Evolutionary conservation across 1,284 basidiomycete genomes (phyloP).

Genomic region (Trichosporon sp.): DNA sequence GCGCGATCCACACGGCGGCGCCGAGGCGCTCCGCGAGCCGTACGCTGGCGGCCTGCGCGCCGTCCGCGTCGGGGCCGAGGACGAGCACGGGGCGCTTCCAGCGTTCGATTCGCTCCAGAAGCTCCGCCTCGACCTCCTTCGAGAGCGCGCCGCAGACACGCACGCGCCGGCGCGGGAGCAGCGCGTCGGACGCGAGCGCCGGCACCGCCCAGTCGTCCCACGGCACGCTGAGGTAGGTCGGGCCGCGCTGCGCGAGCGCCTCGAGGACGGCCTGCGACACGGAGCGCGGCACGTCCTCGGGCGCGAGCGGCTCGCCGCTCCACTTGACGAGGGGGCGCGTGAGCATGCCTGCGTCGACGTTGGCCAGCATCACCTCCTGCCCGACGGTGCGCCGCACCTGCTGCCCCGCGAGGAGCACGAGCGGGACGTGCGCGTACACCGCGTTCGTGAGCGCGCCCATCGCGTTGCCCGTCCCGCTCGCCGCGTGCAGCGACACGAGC

Average conservation of each 20-base stretch:
- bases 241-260: constrained; percentile 4
- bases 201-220: constrained; percentile 14
- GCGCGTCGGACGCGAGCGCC: constrained; percentile 4
- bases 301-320: constrained; percentile 11
- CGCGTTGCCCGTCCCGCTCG: constrained; percentile 13
- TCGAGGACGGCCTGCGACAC: constrained; percentile 13
- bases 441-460: constrained; percentile 21
- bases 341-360: constrained; percentile 9
- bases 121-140: neutral
- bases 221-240: constrained; percentile 14
- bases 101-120: neutral
- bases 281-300: constrained; percentile 12
- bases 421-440: constrained; percentile 12
- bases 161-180: neutral
- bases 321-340: constrained; percentile 13
- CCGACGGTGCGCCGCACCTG: constrained; percentile 18
- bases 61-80: constrained; percentile 17
- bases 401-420: constrained; percentile 18
- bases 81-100: constrained; percentile 8
- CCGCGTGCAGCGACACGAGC: constrained; percentile 14
- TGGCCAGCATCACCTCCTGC: constrained; percentile 18
- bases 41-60: neutral
- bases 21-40: constrained; percentile 11
- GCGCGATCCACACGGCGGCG: constrained; percentile 14
- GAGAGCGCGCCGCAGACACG: neutral